Conservation (phyloP, 2,329 filamentous ascomycete species). For the Cladosporium sp. region DNA sequence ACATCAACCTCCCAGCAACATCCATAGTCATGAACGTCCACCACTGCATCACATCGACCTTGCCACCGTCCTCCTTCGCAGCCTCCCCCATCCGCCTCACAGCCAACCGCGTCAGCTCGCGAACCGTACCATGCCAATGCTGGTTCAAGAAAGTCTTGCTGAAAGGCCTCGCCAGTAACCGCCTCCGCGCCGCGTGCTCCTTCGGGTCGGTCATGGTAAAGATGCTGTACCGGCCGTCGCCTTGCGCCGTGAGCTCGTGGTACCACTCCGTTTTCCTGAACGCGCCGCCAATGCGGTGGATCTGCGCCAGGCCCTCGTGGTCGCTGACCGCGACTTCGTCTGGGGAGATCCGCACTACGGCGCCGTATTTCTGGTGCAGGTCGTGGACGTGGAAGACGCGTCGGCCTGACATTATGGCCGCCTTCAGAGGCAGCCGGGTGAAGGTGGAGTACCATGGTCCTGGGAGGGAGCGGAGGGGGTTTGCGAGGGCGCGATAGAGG, state of each 20-base stretch:
- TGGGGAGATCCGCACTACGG: constrained; percentile 43
- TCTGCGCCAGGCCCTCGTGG: not conserved
- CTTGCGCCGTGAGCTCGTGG: constrained; percentile 18
- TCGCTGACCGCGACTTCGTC: constrained; percentile 27
- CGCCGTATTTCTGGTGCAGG: constrained; percentile 40
- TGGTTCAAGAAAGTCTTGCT: constrained; percentile 30
- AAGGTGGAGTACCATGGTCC: constrained; percentile 24
- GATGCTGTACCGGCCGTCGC: constrained; percentile 18
- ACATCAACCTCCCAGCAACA: constrained; percentile 33
- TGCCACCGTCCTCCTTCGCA: constrained; percentile 23
- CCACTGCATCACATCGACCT: constrained; percentile 36
- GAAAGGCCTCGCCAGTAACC: constrained; percentile 33
- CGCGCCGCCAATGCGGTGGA: constrained; percentile 16
- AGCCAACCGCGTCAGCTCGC: constrained; percentile 28
- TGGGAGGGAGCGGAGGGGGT: constrained; percentile 24
- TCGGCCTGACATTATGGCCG: constrained; percentile 32
- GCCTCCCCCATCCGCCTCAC: constrained; percentile 29
- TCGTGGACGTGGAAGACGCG: constrained; percentile 30
- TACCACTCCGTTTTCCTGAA: constrained; percentile 29
- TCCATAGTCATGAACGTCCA: constrained; percentile 37
- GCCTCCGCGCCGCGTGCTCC: constrained; percentile 31
- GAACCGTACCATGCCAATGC: constrained; percentile 33
- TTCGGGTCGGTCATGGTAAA: constrained; percentile 35
- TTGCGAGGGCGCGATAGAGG: constrained; percentile 2
- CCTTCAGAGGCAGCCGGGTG: constrained; percentile 29